Evolutionary conservation across 176 grass and related monocot species (phyloP).

Genomic region (Triticum dicoccoides): DNA sequence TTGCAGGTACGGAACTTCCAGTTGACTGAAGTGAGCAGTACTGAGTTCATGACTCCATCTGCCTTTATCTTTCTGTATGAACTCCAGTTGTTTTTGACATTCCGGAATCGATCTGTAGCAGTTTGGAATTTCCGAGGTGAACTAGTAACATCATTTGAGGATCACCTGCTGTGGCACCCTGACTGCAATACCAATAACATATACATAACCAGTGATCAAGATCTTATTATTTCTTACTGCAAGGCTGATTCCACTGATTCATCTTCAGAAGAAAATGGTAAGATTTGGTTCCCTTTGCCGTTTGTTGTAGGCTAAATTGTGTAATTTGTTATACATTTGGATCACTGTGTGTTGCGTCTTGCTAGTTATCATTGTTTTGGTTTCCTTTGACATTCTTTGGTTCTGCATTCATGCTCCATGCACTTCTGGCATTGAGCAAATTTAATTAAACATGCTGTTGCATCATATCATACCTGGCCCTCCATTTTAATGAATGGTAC

Average conservation of each 20-base stretch:
- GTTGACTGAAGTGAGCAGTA: conserved; percentile 78
- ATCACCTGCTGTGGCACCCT: conserved; percentile 89
- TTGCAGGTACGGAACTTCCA: conserved; percentile 75
- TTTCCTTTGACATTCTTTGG: neutral
- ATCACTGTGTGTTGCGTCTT: neutral
- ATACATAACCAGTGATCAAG: conserved; percentile 93
- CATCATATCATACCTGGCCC: neutral
- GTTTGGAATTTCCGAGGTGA: conserved; percentile 96
- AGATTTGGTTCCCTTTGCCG: neutral
- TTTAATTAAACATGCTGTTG: conserved; percentile 3
- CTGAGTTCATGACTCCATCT: conserved; percentile 90
- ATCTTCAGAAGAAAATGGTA: conserved; percentile 60
- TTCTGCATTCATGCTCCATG: neutral
- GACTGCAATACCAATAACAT: conserved; percentile 97
- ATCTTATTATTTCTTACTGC: conserved; percentile 93
- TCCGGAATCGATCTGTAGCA: conserved; percentile 72
- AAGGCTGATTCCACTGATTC: conserved; percentile 79
- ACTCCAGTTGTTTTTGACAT: conserved; percentile 78
- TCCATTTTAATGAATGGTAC: neutral
- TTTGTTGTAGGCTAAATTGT: neutral
- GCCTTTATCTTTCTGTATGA: conserved; percentile 94
- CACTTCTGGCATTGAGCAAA: neutral
- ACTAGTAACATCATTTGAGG: conserved; percentile 91
- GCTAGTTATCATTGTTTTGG: neutral
- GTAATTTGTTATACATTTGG: neutral